Evolutionary conservation across 768 basidiomycete species (phyloP).

Genomic region (Botryobasidium botryosum): DNA sequence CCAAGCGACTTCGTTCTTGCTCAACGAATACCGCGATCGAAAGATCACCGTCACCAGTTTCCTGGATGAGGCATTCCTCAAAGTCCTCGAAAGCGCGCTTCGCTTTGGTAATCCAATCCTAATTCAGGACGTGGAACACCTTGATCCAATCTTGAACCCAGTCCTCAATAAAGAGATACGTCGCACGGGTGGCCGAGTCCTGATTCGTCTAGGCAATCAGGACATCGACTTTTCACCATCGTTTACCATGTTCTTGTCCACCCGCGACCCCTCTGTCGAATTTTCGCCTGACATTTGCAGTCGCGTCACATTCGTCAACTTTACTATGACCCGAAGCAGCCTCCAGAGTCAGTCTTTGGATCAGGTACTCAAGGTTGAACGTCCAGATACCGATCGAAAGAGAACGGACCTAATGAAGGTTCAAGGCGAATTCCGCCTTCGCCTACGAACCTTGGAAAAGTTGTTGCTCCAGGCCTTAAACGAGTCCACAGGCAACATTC

Average conservation of each 20-base stretch:
- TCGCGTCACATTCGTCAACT: slow-evolving; percentile 89
- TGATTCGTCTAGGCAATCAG: slow-evolving; percentile 91
- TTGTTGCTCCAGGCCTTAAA: slow-evolving; percentile 87
- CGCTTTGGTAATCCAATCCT: slow-evolving; percentile 95
- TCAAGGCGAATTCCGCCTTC: slow-evolving; percentile 92
- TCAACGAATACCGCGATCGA: slow-evolving; percentile 87
- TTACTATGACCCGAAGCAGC: slow-evolving; percentile 97
- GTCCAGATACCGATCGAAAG: slow-evolving; percentile 91
- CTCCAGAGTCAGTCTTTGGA: slow-evolving; percentile 96
- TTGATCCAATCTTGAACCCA: slow-evolving; percentile 94
- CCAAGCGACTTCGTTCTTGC: slow-evolving; percentile 85
- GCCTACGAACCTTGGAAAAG: slow-evolving; percentile 83
- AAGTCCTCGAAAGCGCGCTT: slow-evolving; percentile 94
- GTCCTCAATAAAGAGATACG: slow-evolving; percentile 95
- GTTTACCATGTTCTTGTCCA: slow-evolving; percentile 99
- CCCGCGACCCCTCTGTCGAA: slow-evolving; percentile 90
- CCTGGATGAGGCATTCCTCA: slow-evolving; percentile 96
- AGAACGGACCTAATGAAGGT: slow-evolving; percentile 94
- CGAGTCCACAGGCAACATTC: slow-evolving; percentile 90
- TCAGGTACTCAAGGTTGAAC: slow-evolving; percentile 90
- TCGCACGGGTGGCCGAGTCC: slow-evolving; percentile 89
- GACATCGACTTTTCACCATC: slow-evolving; percentile 99
- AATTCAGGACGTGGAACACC: slow-evolving; percentile 94
- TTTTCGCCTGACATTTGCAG: slow-evolving; percentile 98
- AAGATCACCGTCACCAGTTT: slow-evolving; percentile 98